phyloP scores from a whole-genome alignment of 495 filamentous ascomycete genomes.

The Tricharina praecox region DNA sequence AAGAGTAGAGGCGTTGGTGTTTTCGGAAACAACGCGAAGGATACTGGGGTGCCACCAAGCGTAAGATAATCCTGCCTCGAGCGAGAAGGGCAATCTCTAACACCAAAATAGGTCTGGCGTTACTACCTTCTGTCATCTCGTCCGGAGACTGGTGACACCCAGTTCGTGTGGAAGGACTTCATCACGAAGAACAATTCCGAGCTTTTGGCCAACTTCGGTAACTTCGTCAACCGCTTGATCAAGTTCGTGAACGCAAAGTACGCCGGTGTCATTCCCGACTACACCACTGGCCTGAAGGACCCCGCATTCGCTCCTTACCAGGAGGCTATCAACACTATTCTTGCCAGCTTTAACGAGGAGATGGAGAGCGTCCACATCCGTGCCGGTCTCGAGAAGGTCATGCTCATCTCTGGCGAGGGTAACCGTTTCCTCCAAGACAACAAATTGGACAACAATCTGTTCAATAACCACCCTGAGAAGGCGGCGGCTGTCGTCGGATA shows the following conservation, averaged over 20 bases:
- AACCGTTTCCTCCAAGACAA: constrained; percentile 72
- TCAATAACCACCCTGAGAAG: constrained; percentile 52
- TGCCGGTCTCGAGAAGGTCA: constrained; percentile 49
- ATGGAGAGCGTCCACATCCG: constrained; percentile 62
- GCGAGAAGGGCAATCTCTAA: constrained; percentile 2
- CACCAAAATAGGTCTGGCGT: constrained; percentile 51
- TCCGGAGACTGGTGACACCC: constrained; percentile 74
- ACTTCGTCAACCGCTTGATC: constrained; percentile 83
- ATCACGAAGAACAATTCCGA: constrained; percentile 78
- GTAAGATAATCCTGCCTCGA: constrained; percentile 8
- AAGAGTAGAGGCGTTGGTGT: constrained; percentile 82
- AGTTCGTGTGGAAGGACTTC: constrained; percentile 80
- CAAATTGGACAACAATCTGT: constrained; percentile 63
- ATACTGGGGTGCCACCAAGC: constrained; percentile 64
- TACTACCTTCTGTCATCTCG: constrained; percentile 82
- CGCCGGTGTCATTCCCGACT: constrained; percentile 54
- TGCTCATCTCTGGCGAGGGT: constrained; percentile 53
- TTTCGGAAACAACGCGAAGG: constrained; percentile 73
- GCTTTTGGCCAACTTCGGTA: constrained; percentile 76
- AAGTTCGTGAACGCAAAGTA: constrained; percentile 74
- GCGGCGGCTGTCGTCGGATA: constrained; percentile 63
- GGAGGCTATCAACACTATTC: constrained; percentile 41
- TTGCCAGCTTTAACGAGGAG: constrained; percentile 53
- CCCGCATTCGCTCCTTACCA: constrained; percentile 40
- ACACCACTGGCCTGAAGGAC: constrained; percentile 31